Evolutionary conservation across 352 stramenopile species (phyloP), one percentile per base, ranked within the genome.

Genomic region (Globisporangium spiculum): DNA sequence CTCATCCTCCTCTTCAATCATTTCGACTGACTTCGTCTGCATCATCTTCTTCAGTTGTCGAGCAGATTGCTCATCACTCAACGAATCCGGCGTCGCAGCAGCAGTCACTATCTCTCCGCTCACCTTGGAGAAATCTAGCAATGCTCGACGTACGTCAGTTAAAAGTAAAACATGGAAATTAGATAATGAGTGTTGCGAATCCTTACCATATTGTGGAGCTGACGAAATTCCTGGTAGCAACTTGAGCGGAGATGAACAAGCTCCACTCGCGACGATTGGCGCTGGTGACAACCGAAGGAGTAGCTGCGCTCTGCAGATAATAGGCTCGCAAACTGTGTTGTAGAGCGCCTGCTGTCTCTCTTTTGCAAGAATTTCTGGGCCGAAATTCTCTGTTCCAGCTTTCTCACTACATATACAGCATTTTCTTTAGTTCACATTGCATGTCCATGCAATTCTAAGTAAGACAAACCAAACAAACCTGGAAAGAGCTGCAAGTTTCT

Each of bases 1-100:
- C 60, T 94, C 88, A 52, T 96, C 88, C 75, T 96, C 88, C 73
- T 92, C 83, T 71, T 94, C 86, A 62, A 94, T 92, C 41, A 69
- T 73, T 52, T 93, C 83, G 32, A 87, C 79, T 6, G 83, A 83
- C 67, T 94, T 96, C 7, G 75, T 80, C 56, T 91, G 80, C 78
- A 89, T 89, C 8, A 94, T 52, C n/a, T 73, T 73, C 34, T 89
- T 86, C 7, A 94, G 66, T 22, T 96, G 88, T 8, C 69, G 74
- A 9, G 72, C 68, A 64, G 80, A 88, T 60, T 77, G 74, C 41
- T 90, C 77, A 9, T 72, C 69, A 7, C 41, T 61, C 22, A 65
- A 72, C 38, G 73, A 64, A 59, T 62, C 10, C n/a, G 38, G 5
- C 12, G 38, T 48, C 38, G 67, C 46, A 48, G 53, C 30, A 27